Conservation (phyloP, 768 basidiomycete species). For the Hortiboletus flavorubellus region DNA sequence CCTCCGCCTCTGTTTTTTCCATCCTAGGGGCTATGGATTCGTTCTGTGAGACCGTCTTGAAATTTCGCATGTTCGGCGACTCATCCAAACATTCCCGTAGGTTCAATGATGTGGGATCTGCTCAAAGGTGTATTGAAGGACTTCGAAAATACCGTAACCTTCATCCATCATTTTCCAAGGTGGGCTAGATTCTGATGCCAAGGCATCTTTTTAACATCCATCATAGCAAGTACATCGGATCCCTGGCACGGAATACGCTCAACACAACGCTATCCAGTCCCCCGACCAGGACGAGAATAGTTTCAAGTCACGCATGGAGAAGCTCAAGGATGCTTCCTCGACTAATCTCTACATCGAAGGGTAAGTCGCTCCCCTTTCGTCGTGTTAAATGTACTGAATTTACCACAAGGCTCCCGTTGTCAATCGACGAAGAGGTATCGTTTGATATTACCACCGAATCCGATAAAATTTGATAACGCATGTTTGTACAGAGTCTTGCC, state of each 20-base stretch:
- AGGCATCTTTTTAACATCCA: neutral
- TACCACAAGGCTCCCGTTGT: slow-evolving; percentile 55
- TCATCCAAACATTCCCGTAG: slow-evolving; percentile 34
- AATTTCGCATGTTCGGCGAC: neutral
- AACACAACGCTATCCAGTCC: slow-evolving; percentile 23
- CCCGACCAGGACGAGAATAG: slow-evolving; percentile 36
- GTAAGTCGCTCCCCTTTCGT: slow-evolving; percentile 26
- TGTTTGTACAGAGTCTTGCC: slow-evolving; percentile 46
- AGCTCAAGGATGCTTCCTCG: slow-evolving; percentile 57
- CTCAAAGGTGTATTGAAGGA: slow-evolving; percentile 69
- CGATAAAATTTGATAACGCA: neutral
- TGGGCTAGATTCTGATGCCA: slow-evolving; percentile 23
- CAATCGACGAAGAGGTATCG: slow-evolving; percentile 59
- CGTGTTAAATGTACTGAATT: neutral
- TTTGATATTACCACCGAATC: neutral
- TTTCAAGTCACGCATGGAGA: slow-evolving; percentile 82
- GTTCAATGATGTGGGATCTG: slow-evolving; percentile 63
- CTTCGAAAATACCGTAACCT: slow-evolving; percentile 71
- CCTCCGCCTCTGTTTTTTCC: neutral
- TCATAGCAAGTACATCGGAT: slow-evolving; percentile 72
- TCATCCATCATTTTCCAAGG: slow-evolving; percentile 88
- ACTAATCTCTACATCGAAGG: slow-evolving; percentile 85
- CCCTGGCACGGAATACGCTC: slow-evolving; percentile 66
- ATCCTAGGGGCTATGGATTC: slow-evolving; percentile 69
- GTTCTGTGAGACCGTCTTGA: slow-evolving; percentile 54